Evolutionary conservation across 2,329 filamentous ascomycete species (phyloP), one percentile per base, ranked within the genome.

Genomic region (Aspergillus brasiliensis): DNA sequence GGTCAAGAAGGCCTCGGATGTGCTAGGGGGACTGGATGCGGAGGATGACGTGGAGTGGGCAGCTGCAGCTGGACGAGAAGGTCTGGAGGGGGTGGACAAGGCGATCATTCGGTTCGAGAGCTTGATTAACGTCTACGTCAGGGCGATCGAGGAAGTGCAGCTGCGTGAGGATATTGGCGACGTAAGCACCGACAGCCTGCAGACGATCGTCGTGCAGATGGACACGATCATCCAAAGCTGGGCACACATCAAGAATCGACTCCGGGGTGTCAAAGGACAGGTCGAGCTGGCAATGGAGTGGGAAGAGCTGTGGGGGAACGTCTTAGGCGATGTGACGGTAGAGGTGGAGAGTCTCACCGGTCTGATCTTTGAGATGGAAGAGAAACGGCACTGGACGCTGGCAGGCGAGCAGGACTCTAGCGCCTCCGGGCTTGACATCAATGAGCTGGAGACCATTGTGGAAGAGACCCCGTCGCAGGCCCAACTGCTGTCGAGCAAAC

Each of bases 231-330:
- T 97, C 62, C 83, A 83, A 37, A 91, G 93, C 69, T 99, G 95
- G 95, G 83, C 87, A 47, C 87, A 88, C 65, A 94, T 97, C 69
- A 90, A 92, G 69, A 82, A 81, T 44, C 89, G 90, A 1, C 80
- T 99, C 53, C 90, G 89, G 64, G 88, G 80, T 25, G 90, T 97
- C 58, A 96, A 96, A 73, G 86, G 86, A 51, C 94, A 98, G 72
- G 94, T 99, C 17, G 95, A 98, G 76, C 88, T 97, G 60, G 95
- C 95, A 49, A 96, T 98, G 92, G 95, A 99, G 73, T 99, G 94
- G 94, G 93, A 97, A 75, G 93, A 98, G 77, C 82, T 99, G 37
- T 98, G 95, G 94, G 92, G 92, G 68, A 91, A 86, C 64, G 94
- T 98, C 3, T 82, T 99, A 2, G 94, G 93, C 47, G 94, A 98